Conservation (phyloP, 139 green algal species). For the Choricystis sp. region DNA sequence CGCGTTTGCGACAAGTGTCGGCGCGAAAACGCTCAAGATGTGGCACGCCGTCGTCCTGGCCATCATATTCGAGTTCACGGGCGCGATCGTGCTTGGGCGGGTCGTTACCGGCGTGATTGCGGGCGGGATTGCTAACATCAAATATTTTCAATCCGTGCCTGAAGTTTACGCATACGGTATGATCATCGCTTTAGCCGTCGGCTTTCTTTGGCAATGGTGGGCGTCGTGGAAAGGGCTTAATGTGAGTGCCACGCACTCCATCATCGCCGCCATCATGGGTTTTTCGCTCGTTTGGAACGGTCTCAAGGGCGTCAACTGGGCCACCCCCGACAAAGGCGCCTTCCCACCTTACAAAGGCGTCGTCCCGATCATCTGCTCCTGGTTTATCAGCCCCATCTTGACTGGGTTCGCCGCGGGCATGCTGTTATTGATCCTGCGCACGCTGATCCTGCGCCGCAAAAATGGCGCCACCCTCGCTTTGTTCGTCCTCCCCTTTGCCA, state of each 20-base stretch:
- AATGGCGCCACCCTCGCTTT: slow-evolving; percentile 21
- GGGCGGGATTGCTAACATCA: slow-evolving; percentile 9
- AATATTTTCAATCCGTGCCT: slow-evolving; percentile 5
- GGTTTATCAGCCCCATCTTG: slow-evolving; percentile 42
- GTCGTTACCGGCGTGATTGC: slow-evolving; percentile 20
- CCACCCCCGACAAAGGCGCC: slow-evolving; percentile 3
- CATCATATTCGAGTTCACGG: slow-evolving; percentile 18
- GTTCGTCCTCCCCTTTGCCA: slow-evolving; percentile 25
- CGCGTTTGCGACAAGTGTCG: slow-evolving; percentile 19
- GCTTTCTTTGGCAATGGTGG: slow-evolving; percentile 18
- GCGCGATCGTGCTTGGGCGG: slow-evolving; percentile 22
- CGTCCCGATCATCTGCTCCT: slow-evolving; percentile 32
- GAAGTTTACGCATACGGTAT: slow-evolving; percentile 26
- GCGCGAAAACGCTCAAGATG: slow-evolving; percentile 15
- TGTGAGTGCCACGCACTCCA: slow-evolving; percentile 37
- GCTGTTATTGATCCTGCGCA: slow-evolving; percentile 20
- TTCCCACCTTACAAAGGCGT: slow-evolving; percentile 26
- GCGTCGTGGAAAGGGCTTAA: slow-evolving; percentile 29
- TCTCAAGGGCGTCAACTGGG: slow-evolving; percentile 19
- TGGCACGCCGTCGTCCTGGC: slow-evolving; percentile 15
- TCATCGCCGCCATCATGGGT: slow-evolving; percentile 31
- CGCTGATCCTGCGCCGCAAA: slow-evolving; percentile 20
- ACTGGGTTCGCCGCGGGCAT: slow-evolving; percentile 15
- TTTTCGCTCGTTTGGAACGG: slow-evolving; percentile 17
- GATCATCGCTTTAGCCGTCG: slow-evolving; percentile 17